Conservation (phyloP, 1,284 basidiomycete species). For the Singerocomus inundabilis region DNA sequence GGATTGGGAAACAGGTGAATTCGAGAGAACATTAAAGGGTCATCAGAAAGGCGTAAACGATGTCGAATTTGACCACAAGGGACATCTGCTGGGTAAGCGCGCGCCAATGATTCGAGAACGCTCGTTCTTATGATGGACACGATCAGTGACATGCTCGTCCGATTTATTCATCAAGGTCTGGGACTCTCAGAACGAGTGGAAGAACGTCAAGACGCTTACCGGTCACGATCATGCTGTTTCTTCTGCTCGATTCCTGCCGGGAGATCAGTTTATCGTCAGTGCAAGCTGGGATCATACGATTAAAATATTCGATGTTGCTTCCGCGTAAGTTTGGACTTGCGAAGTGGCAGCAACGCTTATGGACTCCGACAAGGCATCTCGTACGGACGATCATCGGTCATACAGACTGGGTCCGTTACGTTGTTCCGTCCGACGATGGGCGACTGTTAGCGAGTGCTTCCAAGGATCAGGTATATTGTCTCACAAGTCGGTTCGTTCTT, state of each 20-base stretch:
- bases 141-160: constrained; percentile 80
- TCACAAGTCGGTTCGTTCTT: constrained; percentile 2
- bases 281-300: constrained; percentile 88
- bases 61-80: constrained; percentile 86
- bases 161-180: constrained; percentile 91
- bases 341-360: constrained; percentile 11
- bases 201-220: constrained; percentile 82
- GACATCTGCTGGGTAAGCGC: constrained; percentile 72
- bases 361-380: constrained; percentile 45
- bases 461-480: constrained; percentile 71
- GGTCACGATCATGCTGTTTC: constrained; percentile 93
- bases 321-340: constrained; percentile 53
- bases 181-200: constrained; percentile 88
- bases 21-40: constrained; percentile 88
- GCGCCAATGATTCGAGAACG: background rate
- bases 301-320: constrained; percentile 82
- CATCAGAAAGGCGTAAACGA: constrained; percentile 89
- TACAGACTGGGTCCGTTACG: constrained; percentile 62
- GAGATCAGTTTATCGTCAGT: constrained; percentile 80
- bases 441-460: constrained; percentile 75
- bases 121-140: constrained; percentile 2
- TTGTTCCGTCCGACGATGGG: constrained; percentile 74
- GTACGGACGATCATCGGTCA: constrained; percentile 59
- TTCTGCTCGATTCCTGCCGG: constrained; percentile 79
- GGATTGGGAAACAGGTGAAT: constrained; percentile 95